Evolutionary conservation across 179 eudicot species (phyloP).

Genomic region (Actinidia chinensis): DNA sequence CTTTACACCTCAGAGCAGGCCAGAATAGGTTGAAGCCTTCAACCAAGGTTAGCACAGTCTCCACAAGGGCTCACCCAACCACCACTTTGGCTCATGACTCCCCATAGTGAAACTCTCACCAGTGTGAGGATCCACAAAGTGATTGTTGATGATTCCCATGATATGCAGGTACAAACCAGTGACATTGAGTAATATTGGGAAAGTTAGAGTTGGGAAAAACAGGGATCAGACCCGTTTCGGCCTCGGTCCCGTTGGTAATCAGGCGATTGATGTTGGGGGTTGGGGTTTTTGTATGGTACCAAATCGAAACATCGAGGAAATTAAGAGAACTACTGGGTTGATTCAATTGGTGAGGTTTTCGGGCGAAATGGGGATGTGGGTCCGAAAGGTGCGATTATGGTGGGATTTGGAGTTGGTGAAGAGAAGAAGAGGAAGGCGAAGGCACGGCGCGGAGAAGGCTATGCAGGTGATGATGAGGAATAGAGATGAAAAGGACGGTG

Average conservation of each 20-base stretch:
- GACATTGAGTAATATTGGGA: slow-evolving; percentile 84
- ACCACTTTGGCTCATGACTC: slow-evolving; percentile 83
- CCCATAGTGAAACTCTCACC: slow-evolving; percentile 52
- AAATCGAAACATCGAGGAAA: slow-evolving; percentile 87
- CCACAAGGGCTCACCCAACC: slow-evolving; percentile 92
- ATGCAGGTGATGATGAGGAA: slow-evolving; percentile 38
- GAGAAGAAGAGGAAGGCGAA: slow-evolving; percentile 45
- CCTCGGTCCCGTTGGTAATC: slow-evolving; percentile 72
- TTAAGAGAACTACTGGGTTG: slow-evolving; percentile 56
- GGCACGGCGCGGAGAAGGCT: slow-evolving; percentile 43
- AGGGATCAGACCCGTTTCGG: slow-evolving; percentile 64
- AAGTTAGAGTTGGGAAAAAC: slow-evolving; percentile 85
- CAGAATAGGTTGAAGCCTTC: slow-evolving; percentile 72
- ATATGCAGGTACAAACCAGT: slow-evolving; percentile 70
- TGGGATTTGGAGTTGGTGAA: background rate
- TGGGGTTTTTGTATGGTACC: slow-evolving; percentile 73
- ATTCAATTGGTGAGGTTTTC: slow-evolving; percentile 46
- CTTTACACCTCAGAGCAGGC: slow-evolving; percentile 83
- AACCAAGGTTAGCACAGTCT: slow-evolving; percentile 62
- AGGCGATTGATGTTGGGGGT: slow-evolving; percentile 65
- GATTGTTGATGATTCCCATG: slow-evolving; percentile 77
- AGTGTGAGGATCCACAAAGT: slow-evolving; percentile 44
- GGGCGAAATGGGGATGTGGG: slow-evolving; percentile 33
- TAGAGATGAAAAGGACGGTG: slow-evolving; percentile 28
- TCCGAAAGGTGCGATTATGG: background rate